Evolutionary conservation across 768 basidiomycete species (phyloP).

Genomic region (Daedaleopsis nitida): DNA sequence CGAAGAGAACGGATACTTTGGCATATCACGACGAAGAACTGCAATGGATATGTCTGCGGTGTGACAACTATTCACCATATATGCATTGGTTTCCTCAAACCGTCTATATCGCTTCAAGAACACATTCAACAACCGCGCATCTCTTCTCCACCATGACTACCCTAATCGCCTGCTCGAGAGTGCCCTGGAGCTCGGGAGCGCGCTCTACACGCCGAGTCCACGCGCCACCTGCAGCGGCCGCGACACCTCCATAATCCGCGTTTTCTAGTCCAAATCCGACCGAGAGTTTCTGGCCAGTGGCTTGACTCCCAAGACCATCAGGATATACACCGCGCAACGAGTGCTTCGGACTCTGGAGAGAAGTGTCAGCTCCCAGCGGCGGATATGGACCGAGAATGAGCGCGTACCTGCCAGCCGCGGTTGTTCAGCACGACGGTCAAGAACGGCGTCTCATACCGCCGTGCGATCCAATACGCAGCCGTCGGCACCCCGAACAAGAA

Average conservation of each 20-base stretch:
- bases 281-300: slow-evolving; percentile 50
- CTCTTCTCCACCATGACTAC: slow-evolving; percentile 58
- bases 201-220: slow-evolving; percentile 52
- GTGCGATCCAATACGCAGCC: slow-evolving; percentile 73
- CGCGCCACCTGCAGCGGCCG: slow-evolving; percentile 66
- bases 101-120: slow-evolving; percentile 30
- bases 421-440: slow-evolving; percentile 73
- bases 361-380: neutral
- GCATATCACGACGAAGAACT: too few species aligned
- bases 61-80: too few species aligned
- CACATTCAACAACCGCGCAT: slow-evolving; percentile 68
- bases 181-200: slow-evolving; percentile 33
- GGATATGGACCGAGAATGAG: too few species aligned
- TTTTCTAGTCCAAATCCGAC: slow-evolving; percentile 64
- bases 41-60: too few species aligned
- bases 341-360: slow-evolving; percentile 52
- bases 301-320: slow-evolving; percentile 47
- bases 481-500: slow-evolving; percentile 69
- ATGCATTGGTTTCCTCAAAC: too few species aligned
- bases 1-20: too few species aligned
- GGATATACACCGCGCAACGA: slow-evolving; percentile 71
- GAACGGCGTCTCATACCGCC: slow-evolving; percentile 63
- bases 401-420: slow-evolving; percentile 61
- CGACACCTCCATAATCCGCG: slow-evolving; percentile 64
- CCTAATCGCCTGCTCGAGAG: slow-evolving; percentile 50